Percentiles rank a stretch among this genome's conserved stretches.
Evolutionary conservation across 2,329 filamentous ascomycete species (phyloP).

Genomic region (Aureobasidium lini): DNA sequence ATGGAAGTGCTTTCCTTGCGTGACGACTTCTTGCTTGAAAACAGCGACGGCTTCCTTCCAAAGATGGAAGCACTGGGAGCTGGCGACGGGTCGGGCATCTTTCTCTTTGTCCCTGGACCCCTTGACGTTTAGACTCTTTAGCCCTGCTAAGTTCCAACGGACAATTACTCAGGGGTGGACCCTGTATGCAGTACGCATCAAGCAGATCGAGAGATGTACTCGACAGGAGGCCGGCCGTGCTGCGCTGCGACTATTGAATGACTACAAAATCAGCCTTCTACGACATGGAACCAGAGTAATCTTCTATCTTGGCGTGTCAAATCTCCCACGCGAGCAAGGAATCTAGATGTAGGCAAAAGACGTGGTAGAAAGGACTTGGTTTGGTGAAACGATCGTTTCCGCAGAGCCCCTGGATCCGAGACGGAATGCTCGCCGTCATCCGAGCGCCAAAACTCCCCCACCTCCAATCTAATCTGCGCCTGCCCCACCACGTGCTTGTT

Average conservation of each 20-base stretch:
- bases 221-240: background rate
- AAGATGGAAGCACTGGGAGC: constrained; percentile 12
- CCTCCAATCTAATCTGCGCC: background rate
- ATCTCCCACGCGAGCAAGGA: background rate
- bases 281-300: background rate
- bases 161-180: constrained; percentile 6
- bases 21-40: constrained; percentile 1
- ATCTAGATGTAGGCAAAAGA: background rate
- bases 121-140: background rate
- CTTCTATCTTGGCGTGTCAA: constrained; percentile 3
- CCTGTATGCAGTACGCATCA: background rate
- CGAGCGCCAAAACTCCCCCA: background rate
- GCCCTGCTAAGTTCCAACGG: background rate
- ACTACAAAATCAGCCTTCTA: background rate
- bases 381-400: background rate
- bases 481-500: constrained; percentile 1
- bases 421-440: background rate
- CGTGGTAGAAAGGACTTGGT: background rate
- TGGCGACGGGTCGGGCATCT: constrained; percentile 15
- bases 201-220: background rate
- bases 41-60: constrained; percentile 8
- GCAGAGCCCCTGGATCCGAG: too few species aligned
- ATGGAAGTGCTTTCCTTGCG: constrained; percentile 5
- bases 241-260: background rate
- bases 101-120: background rate